Conservation (phyloP, 257 asterid species). For the Solanum commersonii region DNA sequence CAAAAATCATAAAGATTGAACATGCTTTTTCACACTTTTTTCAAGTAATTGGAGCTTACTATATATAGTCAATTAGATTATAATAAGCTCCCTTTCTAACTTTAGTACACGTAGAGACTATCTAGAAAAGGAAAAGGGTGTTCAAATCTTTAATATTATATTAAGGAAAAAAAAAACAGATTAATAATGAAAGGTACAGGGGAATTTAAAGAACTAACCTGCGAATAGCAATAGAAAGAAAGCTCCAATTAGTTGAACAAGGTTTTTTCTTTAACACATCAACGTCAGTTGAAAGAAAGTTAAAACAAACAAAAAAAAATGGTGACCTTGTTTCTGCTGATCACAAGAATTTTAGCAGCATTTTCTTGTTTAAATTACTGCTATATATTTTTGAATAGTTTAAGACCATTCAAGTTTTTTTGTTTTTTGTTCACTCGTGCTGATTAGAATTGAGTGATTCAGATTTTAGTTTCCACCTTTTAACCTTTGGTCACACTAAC, state of each 20-base stretch:
- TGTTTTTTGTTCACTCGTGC: not conserved
- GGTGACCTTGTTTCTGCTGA: slow-evolving; percentile 3
- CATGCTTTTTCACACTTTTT: not conserved
- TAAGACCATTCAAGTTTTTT: not conserved
- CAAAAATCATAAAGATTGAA: too few species aligned
- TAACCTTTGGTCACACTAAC: not conserved
- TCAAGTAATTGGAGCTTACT: slow-evolving; percentile 12
- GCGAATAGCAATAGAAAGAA: not conserved
- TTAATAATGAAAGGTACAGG: not conserved
- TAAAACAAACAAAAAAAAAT: not conserved
- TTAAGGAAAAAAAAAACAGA: not conserved
- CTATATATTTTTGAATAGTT: not conserved
- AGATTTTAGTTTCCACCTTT: not conserved
- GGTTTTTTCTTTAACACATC: not conserved
- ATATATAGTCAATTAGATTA: slow-evolving; percentile 30
- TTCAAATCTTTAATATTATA: not conserved
- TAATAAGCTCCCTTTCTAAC: slow-evolving; percentile 24
- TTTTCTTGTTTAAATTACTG: not conserved
- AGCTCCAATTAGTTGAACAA: slow-evolving; percentile 10
- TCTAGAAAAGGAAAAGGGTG: slow-evolving; percentile 24
- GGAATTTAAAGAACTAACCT: slow-evolving; percentile 1
- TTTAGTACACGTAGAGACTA: slow-evolving; percentile 38
- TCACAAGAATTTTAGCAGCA: slow-evolving; percentile 9
- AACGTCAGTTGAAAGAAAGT: slow-evolving; percentile 13
- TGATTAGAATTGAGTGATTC: slow-evolving; percentile 45